Evolutionary conservation across 352 stramenopile species (phyloP).

Genomic region (Aphanomyces cochlioides): DNA sequence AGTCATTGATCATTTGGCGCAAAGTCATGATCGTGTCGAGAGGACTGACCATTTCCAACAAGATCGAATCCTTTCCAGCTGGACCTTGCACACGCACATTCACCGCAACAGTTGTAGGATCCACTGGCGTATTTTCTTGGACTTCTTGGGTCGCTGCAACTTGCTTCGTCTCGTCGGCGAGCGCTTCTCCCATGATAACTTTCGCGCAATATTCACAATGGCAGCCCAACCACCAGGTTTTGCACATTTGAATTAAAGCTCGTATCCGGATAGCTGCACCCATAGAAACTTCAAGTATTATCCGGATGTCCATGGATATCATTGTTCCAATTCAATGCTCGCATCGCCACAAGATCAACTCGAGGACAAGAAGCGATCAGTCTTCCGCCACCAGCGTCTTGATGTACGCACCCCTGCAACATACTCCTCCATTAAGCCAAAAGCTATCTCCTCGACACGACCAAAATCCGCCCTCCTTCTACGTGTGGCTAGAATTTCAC

Average conservation of each 20-base stretch:
- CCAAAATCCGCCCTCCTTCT: too few relatives aligned
- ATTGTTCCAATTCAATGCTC: slow-evolving; percentile 19
- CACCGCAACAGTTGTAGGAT: slow-evolving; percentile 10
- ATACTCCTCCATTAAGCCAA: too few relatives aligned
- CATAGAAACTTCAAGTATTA: slow-evolving; percentile 15
- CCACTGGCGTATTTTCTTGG: slow-evolving; percentile 1
- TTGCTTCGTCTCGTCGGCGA: slow-evolving; percentile 8
- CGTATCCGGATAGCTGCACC: slow-evolving; percentile 1
- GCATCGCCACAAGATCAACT: not conserved
- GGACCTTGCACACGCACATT: slow-evolving; percentile 24
- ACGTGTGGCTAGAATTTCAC: too few relatives aligned
- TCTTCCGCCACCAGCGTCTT: too few relatives aligned
- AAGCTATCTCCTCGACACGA: too few relatives aligned
- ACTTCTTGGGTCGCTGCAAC: not conserved
- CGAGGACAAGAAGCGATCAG: too few relatives aligned
- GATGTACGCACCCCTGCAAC: too few relatives aligned
- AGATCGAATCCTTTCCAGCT: slow-evolving; percentile 37
- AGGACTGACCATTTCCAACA: slow-evolving; percentile 65
- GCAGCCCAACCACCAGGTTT: slow-evolving; percentile 10
- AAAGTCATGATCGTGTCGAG: slow-evolving; percentile 77
- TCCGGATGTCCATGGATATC: slow-evolving; percentile 18
- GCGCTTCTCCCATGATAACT: slow-evolving; percentile 25
- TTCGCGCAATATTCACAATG: slow-evolving; percentile 9
- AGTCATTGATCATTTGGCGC: slow-evolving; percentile 79
- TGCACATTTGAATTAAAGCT: slow-evolving; percentile 7